phyloP scores from a whole-genome alignment of 2,329 filamentous ascomycete genomes.

The Botrytis fabae region DNA sequence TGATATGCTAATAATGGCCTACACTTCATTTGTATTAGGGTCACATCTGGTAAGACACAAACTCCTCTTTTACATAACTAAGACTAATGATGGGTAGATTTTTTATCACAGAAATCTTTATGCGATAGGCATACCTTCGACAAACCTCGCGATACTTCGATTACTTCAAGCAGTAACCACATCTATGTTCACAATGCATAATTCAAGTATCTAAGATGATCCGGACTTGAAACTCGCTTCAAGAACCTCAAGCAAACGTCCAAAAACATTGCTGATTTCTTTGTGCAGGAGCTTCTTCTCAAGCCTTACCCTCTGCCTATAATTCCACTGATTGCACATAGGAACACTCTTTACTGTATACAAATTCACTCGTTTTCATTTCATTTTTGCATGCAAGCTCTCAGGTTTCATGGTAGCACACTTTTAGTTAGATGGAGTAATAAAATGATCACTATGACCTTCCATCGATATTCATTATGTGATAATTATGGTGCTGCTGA shows the following conservation, averaged over 20 bases:
- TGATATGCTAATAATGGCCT: constrained; percentile 49
- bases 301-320: constrained; percentile 23
- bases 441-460: constrained; percentile 4
- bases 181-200: not conserved
- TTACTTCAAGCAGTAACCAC: not conserved
- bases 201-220: constrained; percentile 15
- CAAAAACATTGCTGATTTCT: constrained; percentile 38
- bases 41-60: constrained; percentile 33
- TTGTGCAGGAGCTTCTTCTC: constrained; percentile 33
- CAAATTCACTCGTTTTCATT: constrained; percentile 19
- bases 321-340: constrained; percentile 38
- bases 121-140: constrained; percentile 14
- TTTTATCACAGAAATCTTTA: constrained; percentile 24
- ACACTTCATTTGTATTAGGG: constrained; percentile 33
- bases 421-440: constrained; percentile 17
- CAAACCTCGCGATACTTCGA: not conserved
- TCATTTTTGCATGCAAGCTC: constrained; percentile 10
- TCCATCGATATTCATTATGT: not conserved
- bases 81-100: constrained; percentile 21
- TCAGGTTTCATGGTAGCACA: not conserved
- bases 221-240: constrained; percentile 5
- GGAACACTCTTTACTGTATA: constrained; percentile 31
- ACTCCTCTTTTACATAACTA: not conserved
- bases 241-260: constrained; percentile 22
- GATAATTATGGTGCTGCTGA: not conserved